Evolutionary conservation across 2,329 filamentous ascomycete genomes (phyloP), one percentile per base, ranked within the genome.

Genomic region (Epichloe typhina): DNA sequence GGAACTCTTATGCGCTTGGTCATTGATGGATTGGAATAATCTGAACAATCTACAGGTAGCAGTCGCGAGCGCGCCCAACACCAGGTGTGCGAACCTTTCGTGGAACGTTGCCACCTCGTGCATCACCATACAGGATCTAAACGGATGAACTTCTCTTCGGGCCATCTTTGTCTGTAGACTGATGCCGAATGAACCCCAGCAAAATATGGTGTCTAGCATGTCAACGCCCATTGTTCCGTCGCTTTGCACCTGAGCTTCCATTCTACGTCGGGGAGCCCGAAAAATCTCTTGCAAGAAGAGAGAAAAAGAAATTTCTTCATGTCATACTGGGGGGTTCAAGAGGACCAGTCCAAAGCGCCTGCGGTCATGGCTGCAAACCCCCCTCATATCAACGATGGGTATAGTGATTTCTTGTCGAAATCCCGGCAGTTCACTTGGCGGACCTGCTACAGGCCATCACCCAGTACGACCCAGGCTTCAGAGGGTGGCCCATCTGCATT

Each of bases 401-500:
- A 17, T 17, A 17, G 17, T 7, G 38, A 17, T 9, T 41, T 49
- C 46, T 54, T 52, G 53, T 58, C 57, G 53, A 61, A 59, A 61
- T 58, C 60, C 62, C 55, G 53, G 53, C 52, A 57, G 57, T 48
- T 50, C 53, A 56, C 58, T 53, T 47, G 57, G 62, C 65, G 67
- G 67, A 70, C 66, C 61, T 72, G 68, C 62, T 72, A 68, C 67
- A 64, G 71, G 69, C 65, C 71, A 65, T 72, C 69, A 60, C 65
- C 67, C 57, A 73, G 61, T 61, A 72, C 62, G 37, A 72, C 64
- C 70, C 70, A 73, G 54, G 65, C 59, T 41, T 66, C 68, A 23
- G 62, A 58, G 49, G 57, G 58, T 37, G 59, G 56, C 44, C 58
- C 52, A 49, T 59, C 57, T 54, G 59, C 57, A 55, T 57, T 51